Percentiles rank a stretch among this genome's conserved stretches.
Conservation (phyloP, 305 asterid genomes). For the Fraxinus latifolia region DNA sequence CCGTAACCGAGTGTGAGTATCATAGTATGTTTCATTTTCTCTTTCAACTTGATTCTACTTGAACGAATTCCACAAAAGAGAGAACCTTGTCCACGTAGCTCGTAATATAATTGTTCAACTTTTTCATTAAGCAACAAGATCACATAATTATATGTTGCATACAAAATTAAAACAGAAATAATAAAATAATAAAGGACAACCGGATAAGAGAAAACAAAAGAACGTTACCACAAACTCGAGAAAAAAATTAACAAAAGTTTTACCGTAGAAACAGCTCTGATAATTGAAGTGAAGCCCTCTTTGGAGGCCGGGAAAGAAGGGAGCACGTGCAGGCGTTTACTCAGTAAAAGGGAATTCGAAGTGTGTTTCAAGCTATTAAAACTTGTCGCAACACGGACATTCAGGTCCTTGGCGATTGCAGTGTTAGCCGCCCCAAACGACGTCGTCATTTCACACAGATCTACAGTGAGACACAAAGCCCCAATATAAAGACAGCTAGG, state of each 20-base stretch:
- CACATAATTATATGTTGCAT: background rate
- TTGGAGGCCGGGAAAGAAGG: background rate
- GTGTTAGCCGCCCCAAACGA: background rate
- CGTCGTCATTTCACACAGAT: background rate
- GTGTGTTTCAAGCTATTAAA: background rate
- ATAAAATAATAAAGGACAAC: background rate
- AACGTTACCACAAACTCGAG: background rate
- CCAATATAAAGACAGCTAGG: background rate
- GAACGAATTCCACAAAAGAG: background rate
- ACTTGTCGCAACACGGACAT: background rate
- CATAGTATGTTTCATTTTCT: background rate
- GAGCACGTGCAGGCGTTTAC: background rate
- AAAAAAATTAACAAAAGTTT: background rate
- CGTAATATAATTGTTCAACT: background rate
- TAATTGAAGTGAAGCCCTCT: background rate
- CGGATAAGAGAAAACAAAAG: background rate
- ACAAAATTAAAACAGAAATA: background rate
- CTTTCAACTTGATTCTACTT: background rate
- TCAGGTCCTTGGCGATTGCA: background rate
- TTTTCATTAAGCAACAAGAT: background rate
- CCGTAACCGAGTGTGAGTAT: no score
- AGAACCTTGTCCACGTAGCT: background rate
- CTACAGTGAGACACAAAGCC: background rate
- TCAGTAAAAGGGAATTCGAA: background rate
- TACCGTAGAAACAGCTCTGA: background rate